Conservation (phyloP, 2,329 filamentous ascomycete species). For the Stemphylium lycopersici region DNA sequence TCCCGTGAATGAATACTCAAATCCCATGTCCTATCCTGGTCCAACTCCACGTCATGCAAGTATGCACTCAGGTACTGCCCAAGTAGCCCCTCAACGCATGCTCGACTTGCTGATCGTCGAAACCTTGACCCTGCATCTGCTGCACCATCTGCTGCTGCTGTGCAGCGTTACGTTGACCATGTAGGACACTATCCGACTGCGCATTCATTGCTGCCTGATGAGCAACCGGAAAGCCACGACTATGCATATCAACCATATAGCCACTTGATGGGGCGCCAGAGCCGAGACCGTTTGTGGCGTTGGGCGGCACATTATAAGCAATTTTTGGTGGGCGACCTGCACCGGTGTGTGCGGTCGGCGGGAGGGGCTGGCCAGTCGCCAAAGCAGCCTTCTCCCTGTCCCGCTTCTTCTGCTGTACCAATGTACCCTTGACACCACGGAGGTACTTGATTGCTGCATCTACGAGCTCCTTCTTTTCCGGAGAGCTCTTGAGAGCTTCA, state of each 20-base stretch:
- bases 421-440: conserved; percentile 60
- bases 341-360: background rate
- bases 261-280: background rate
- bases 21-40: background rate
- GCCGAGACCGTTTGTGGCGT: background rate
- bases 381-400: conserved; percentile 39
- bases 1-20: background rate
- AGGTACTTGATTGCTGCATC: conserved; percentile 63
- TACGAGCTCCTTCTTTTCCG: conserved; percentile 61
- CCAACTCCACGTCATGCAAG: background rate
- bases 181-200: conserved; percentile 4
- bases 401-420: conserved; percentile 60
- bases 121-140: conserved; percentile 16
- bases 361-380: conserved; percentile 5
- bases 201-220: background rate
- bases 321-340: background rate
- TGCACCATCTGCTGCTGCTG: conserved; percentile 16
- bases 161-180: background rate
- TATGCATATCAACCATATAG: background rate
- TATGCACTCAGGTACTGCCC: conserved; percentile 2
- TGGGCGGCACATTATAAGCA: background rate
- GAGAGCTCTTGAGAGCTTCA: conserved; percentile 64
- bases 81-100: conserved; percentile 35
- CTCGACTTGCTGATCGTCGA: conserved; percentile 36
- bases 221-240: background rate